phyloP scores from a whole-genome alignment of 345 rosid species.

The Melaleuca alternifolia region DNA sequence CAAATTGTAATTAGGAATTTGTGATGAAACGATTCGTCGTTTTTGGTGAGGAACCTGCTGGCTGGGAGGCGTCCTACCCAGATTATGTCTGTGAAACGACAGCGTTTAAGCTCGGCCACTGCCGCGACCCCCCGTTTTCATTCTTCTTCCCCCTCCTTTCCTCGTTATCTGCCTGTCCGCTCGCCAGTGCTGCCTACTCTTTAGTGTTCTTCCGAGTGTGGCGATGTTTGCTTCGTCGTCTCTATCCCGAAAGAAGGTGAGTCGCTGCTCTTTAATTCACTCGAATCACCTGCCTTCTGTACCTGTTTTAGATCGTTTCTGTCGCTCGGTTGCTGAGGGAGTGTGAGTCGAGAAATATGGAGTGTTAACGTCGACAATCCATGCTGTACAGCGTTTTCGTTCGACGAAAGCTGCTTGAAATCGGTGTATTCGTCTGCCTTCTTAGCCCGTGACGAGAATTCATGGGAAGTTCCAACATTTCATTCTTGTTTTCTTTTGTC shows the following conservation, averaged over 20 bases:
- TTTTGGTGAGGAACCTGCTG: background rate
- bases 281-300: background rate
- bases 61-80: background rate
- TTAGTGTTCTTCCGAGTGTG: background rate
- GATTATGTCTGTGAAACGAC: background rate
- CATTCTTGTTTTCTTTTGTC: background rate
- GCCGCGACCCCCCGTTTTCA: background rate
- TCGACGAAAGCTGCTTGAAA: background rate
- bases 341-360: background rate
- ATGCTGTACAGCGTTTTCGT: background rate
- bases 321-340: background rate
- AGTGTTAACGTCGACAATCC: background rate
- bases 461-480: background rate
- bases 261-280: background rate
- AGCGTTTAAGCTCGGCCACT: background rate
- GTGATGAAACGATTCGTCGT: background rate
- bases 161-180: background rate
- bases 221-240: slow-evolving; percentile 26
- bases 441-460: background rate
- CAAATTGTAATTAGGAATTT: background rate
- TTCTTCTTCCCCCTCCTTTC: background rate
- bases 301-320: background rate
- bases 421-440: background rate
- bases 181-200: background rate
- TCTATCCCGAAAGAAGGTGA: slow-evolving; percentile 18